Percentiles rank a stretch among this genome's conserved stretches.
Conservation (phyloP, 305 asterid genomes). For the Fraxinus platypoda region DNA sequence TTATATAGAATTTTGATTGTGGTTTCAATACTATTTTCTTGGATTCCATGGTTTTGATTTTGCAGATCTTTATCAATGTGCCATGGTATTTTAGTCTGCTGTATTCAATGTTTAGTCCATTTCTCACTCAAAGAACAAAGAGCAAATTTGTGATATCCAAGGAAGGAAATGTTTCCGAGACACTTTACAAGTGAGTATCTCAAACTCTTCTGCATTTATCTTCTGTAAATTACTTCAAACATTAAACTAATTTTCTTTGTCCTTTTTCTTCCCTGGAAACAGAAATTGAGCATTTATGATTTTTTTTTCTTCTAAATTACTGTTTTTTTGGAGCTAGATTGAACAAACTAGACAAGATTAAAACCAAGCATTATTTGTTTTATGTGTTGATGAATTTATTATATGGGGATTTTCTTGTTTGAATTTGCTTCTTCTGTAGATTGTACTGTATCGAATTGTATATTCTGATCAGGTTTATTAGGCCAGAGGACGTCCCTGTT, state of each 20-base stretch:
- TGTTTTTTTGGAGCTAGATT: not conserved
- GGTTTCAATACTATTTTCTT: not conserved
- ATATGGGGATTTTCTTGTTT: not conserved
- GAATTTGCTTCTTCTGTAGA: not conserved
- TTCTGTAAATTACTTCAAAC: too few species aligned
- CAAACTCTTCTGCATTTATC: not conserved
- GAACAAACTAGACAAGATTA: not conserved
- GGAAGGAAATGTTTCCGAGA: constrained; percentile 90
- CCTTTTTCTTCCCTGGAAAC: not conserved
- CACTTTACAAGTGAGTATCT: constrained; percentile 74
- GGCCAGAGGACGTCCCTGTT: constrained; percentile 84
- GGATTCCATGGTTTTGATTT: not conserved
- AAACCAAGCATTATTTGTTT: not conserved
- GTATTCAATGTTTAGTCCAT: constrained; percentile 92
- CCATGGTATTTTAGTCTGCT: constrained; percentile 96
- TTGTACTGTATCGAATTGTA: not conserved
- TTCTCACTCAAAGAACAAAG: constrained; percentile 93
- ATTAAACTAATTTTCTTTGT: not conserved
- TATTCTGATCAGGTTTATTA: constrained; percentile 47
- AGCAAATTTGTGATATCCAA: constrained; percentile 90
- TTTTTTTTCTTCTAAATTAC: too few species aligned
- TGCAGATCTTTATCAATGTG: constrained; percentile 84
- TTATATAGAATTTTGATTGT: too few species aligned
- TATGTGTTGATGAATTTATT: not conserved
- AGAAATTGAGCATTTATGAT: not conserved